Base-by-base conservation (phyloP, 2,329 filamentous ascomycete genomes). In the Bipolaris zeicola region DNA sequence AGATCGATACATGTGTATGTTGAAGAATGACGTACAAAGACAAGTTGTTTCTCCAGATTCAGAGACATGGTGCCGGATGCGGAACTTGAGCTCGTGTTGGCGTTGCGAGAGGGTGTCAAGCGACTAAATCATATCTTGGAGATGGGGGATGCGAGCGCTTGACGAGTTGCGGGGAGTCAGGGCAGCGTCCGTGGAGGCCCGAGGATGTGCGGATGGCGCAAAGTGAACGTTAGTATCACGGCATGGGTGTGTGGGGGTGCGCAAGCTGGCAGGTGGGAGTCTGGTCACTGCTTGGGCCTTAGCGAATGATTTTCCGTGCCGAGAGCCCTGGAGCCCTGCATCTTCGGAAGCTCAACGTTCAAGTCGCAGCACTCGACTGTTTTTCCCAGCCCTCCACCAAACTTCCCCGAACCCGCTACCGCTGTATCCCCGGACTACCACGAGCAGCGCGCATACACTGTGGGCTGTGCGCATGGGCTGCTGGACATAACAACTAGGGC, bases 1-100 rank as follows among this genome's bases (percentile, higher is more conserved):
- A 69, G 64, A 51, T 33, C 31, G 31, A 49, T 42, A 45, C 36
- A 52, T 22, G 16, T 33, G 50, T 18, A 16, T 24, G 24, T 22
- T 50, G 56, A 36, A 37, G 56, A 51, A 60, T 55, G 66, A 77
- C 89, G 76, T 85, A 95, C 91, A 79, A 93, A 93, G 77, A 86
- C 86, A 69, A 95, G 82, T 73, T 94, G 91, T 74, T 87, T 89
- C 80, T 95, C 91, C 50, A 95, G 83, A 71, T 93, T 88, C 70
- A 95, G 84, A 54, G 80, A 79, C 80, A 82, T 82, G 64, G 54
- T 71, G 66, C 62, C 65, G 58, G 62, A 68, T 71, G 66, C 62
- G 66, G 67, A 65, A 60, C 59, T 56, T 60, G 28, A 63, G 63
- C 60, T 63, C 59, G 59, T 60, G 64, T 71, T 64, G 68, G 63